These are phyloP conservation scores for Fusarium goolgardi DNA, from an alignment of 2,329 filamentous ascomycete genomes.

Conservation along the genomic window DNA sequence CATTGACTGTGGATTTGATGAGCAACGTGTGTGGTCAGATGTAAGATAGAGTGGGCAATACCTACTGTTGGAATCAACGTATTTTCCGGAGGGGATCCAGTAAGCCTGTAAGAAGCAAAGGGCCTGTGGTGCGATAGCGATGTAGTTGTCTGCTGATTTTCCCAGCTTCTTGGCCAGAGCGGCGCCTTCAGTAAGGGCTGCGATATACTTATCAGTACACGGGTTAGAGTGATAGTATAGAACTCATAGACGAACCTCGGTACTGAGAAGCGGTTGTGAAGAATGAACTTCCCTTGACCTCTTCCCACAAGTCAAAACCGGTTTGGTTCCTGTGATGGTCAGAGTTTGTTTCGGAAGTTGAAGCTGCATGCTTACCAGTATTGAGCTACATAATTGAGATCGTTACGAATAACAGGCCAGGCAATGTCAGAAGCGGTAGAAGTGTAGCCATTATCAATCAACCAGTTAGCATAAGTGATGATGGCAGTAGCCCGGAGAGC, in stretches of 20 bases:
- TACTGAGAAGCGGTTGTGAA: slow-evolving; percentile 80
- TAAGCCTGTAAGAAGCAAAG: slow-evolving; percentile 80
- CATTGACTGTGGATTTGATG: slow-evolving; percentile 58
- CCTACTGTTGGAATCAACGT: slow-evolving; percentile 74
- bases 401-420: slow-evolving; percentile 81
- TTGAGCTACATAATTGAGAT: slow-evolving; percentile 78
- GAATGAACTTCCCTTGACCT: slow-evolving; percentile 80
- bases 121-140: slow-evolving; percentile 73
- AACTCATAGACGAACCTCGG: slow-evolving; percentile 59
- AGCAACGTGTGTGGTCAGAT: not conserved
- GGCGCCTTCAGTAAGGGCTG: slow-evolving; percentile 73
- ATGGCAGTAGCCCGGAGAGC: slow-evolving; percentile 79
- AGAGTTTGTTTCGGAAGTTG: not conserved
- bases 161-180: slow-evolving; percentile 73
- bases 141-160: slow-evolving; percentile 69
- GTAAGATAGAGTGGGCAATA: not conserved
- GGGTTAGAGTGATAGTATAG: not conserved
- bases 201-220: not conserved
- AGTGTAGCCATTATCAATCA: slow-evolving; percentile 73
- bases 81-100: slow-evolving; percentile 72
- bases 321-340: slow-evolving; percentile 60
- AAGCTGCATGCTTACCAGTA: slow-evolving; percentile 65
- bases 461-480: slow-evolving; percentile 77
- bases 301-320: slow-evolving; percentile 86
- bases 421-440: slow-evolving; percentile 65